A percentile compares a stretch with the other conserved stretches of the same genome.
These are phyloP conservation scores for Hymenoscyphus fraxineus DNA, from an alignment of 2,329 filamentous ascomycete species.

Conservation along the genomic window DNA sequence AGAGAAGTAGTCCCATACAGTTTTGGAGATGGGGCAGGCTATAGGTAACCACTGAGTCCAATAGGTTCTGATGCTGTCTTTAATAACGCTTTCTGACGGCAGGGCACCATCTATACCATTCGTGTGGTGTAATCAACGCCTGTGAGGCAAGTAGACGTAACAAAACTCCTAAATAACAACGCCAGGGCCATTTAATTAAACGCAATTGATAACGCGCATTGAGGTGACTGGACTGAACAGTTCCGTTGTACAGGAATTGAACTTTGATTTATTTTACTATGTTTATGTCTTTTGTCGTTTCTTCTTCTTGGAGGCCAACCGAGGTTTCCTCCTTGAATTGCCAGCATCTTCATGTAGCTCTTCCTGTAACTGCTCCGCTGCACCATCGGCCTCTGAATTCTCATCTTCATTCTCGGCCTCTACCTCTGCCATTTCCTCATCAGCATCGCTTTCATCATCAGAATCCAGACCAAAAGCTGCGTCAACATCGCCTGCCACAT, in stretches of 20 bases:
- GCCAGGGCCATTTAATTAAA: no score
- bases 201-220: no score
- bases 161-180: no score
- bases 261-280: constrained; percentile 16
- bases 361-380: constrained; percentile 32
- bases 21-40: no score
- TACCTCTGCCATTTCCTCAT: constrained; percentile 42
- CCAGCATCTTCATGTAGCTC: constrained; percentile 28
- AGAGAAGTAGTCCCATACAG: no score
- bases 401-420: constrained; percentile 7
- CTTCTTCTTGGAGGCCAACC: constrained; percentile 27
- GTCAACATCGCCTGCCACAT: constrained; percentile 31
- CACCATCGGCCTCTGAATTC: constrained; percentile 27
- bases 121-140: no score
- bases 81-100: no score
- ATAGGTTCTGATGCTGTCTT: no score
- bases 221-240: no score
- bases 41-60: no score
- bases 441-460: constrained; percentile 40
- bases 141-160: no score
- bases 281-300: constrained; percentile 33
- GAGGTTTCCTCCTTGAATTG: constrained; percentile 16
- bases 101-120: no score
- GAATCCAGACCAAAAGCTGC: constrained; percentile 33
- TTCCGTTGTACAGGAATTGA: constrained; percentile 2